These are phyloP conservation scores for Lipomyces mesembrius DNA, from an alignment of 805 yeast species.

Conservation along the genomic window DNA sequence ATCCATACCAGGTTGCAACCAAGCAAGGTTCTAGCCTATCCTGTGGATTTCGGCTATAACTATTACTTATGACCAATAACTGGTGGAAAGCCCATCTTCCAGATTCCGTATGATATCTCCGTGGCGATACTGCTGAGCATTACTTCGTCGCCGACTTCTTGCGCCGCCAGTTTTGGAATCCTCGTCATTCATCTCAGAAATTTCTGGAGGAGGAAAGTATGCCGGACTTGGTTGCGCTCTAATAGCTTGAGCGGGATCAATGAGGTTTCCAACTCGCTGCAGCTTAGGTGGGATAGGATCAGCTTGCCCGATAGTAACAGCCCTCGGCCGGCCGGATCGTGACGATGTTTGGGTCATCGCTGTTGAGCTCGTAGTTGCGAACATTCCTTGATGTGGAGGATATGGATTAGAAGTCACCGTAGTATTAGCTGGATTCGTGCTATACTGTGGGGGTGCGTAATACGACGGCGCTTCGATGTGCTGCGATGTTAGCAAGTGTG, in stretches of 20 bases:
- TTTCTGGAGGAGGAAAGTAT: slow-evolving; percentile 49
- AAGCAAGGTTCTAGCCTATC: background rate
- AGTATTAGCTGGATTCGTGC: background rate
- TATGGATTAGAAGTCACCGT: slow-evolving; percentile 28
- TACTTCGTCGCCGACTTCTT: slow-evolving; percentile 9
- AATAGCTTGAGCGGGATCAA: slow-evolving; percentile 47
- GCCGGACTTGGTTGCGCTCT: slow-evolving; percentile 50
- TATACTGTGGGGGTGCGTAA: slow-evolving; percentile 18
- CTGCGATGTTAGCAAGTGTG: slow-evolving; percentile 11
- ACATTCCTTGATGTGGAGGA: slow-evolving; percentile 26
- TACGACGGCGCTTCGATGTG: slow-evolving; percentile 5
- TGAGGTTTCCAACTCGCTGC: slow-evolving; percentile 50
- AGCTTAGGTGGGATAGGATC: slow-evolving; percentile 49
- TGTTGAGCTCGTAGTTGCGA: slow-evolving; percentile 5
- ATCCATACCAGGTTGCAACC: background rate
- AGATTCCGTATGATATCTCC: slow-evolving; percentile 43
- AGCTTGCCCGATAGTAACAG: slow-evolving; percentile 49
- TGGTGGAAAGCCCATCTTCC: slow-evolving; percentile 42
- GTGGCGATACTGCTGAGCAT: slow-evolving; percentile 18
- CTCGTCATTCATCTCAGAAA: slow-evolving; percentile 10
- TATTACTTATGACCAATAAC: slow-evolving; percentile 21
- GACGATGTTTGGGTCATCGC: slow-evolving; percentile 14
- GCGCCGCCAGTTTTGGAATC: slow-evolving; percentile 11
- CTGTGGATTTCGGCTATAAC: background rate
- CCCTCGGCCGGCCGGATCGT: slow-evolving; percentile 44